Evolutionary conservation across 1,284 basidiomycete species (phyloP).

Genomic region (Ceratobasidium theobromae): DNA sequence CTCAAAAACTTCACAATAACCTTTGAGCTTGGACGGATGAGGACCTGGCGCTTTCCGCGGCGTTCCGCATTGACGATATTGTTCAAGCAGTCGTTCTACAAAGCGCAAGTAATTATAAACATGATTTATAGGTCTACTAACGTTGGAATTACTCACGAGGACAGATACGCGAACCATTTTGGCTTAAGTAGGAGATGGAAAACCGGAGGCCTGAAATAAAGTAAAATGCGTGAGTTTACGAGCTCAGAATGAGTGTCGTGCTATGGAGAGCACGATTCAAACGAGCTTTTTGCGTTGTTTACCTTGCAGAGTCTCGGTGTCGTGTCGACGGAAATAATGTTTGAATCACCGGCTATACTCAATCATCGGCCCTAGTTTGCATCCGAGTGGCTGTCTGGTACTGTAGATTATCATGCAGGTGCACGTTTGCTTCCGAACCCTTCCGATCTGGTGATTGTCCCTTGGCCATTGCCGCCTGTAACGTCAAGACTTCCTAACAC

Average conservation of each 20-base stretch:
- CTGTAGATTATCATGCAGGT: conserved; percentile 15
- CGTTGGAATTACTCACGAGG: conserved; percentile 51
- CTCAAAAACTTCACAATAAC: conserved; percentile 94
- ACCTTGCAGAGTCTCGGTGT: conserved; percentile 33
- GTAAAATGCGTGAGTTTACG: conserved; percentile 45
- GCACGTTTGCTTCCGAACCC: conserved; percentile 23
- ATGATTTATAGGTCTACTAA: background rate
- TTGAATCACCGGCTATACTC: conserved; percentile 4
- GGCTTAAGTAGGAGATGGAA: conserved; percentile 38
- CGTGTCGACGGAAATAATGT: conserved; percentile 31
- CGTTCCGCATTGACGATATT: conserved; percentile 99
- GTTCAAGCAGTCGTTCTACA: conserved; percentile 85
- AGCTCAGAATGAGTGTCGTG: conserved; percentile 79
- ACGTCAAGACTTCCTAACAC: conserved; percentile 38
- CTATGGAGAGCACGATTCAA: conserved; percentile 78
- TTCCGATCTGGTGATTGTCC: conserved; percentile 24
- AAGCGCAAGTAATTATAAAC: background rate
- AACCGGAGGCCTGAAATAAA: conserved; percentile 38
- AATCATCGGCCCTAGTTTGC: background rate
- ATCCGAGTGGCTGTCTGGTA: conserved; percentile 34
- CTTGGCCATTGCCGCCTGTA: background rate
- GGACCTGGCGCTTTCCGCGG: conserved; percentile 96
- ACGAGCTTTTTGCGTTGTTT: conserved; percentile 38
- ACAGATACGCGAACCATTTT: conserved; percentile 86
- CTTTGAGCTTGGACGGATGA: conserved; percentile 93